Base-by-base conservation (phyloP, 1,284 basidiomycete genomes). In the Athelia sp. region DNA sequence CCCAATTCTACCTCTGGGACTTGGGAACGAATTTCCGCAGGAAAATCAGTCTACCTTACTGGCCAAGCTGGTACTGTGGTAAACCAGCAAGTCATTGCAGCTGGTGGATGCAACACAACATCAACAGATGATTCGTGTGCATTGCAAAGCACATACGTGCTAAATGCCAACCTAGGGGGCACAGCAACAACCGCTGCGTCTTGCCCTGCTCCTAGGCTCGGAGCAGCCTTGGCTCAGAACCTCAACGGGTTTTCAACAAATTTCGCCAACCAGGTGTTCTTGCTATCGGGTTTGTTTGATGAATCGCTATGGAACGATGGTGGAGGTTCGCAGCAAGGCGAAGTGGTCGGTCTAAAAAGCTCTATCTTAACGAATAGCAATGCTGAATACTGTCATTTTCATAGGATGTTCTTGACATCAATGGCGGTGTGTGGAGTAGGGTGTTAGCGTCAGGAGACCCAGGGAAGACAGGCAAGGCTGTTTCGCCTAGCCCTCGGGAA, bases 371-470 rank as follows among this genome's bases (percentile, higher is more conserved):
- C 45, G 17, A 29, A 14, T 9, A 17, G 24, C 32, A 17, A 46
- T 42, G 2, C 18, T 24, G 34, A 15, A 34, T 34, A 29, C 13
- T 15, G 40, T 46, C 35, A 23, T 15, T 21, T 22, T 8, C 15
- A 8, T 26, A 86, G 82, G 81, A 75, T 52, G 69, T 90, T 15
- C 66, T 90, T 24, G 78, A 88, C 53, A 70, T 74, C 32, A 69
- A 76, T 46, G 76, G 77, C 23, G 85, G 79, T 13, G 68, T 74
- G n/a, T 91, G 87, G 87, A 79, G 78, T 46, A 77, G 88, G 54
- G 63, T 88, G 18, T 60, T 90, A 34, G 89, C 89, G 34, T 74
- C 87, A 35, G 84, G 85, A 21, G 87, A 90, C 60, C 87, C 87
- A 45, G 76, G 74, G 55, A 67, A 68, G 29, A 50, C 64, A 19